Evolutionary conservation across 2,329 filamentous ascomycete genomes (phyloP).

Genomic region (Sordariomycetes sp.): DNA sequence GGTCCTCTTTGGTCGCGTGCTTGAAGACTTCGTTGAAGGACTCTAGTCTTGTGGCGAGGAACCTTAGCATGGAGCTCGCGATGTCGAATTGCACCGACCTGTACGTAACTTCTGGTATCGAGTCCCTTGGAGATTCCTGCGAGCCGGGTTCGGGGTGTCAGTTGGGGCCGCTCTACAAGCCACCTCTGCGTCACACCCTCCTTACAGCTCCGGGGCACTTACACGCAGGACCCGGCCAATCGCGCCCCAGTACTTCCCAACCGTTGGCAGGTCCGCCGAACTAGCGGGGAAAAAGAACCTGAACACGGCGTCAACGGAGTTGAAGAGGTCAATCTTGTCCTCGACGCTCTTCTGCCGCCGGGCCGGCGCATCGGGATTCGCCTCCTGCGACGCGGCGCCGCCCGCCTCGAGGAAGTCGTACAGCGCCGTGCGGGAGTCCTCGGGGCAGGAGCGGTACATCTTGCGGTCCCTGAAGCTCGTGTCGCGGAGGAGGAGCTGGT

Average conservation of each 20-base stretch:
- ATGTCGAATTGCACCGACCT: not conserved
- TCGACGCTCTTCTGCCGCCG: constrained; percentile 2
- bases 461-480: constrained; percentile 8
- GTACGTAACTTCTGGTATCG: no score
- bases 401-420: not conserved
- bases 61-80: not conserved
- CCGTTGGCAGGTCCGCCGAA: constrained; percentile 7
- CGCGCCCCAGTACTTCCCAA: constrained; percentile 12
- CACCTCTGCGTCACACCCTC: not conserved
- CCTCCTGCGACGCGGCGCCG: constrained; percentile 3
- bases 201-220: not conserved
- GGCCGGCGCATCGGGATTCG: not conserved
- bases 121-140: no score
- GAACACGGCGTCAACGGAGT: constrained; percentile 10
- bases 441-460: constrained; percentile 8
- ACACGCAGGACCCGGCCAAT: constrained; percentile 2
- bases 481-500: constrained; percentile 8
- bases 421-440: constrained; percentile 8
- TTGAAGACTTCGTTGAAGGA: constrained; percentile 10
- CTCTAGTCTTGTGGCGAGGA: not conserved
- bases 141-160: no score
- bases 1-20: constrained; percentile 13
- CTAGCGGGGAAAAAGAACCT: constrained; percentile 10
- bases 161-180: not conserved
- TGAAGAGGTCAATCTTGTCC: constrained; percentile 11